These are phyloP conservation scores for Erigeron philadelphicus DNA, from an alignment of 140 eudicot genomes.

Conservation along the genomic window DNA sequence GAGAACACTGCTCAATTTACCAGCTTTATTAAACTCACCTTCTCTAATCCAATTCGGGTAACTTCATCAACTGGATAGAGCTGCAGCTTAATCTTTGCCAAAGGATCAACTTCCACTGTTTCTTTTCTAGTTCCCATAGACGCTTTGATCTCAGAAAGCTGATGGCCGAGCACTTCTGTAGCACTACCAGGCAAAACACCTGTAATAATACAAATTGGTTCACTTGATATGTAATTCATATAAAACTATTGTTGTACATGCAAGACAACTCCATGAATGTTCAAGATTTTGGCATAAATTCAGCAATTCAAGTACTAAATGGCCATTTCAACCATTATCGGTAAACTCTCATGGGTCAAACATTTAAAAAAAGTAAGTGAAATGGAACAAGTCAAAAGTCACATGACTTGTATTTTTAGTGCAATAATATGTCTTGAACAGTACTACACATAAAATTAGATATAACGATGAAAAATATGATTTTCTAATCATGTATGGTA, in stretches of 20 bases:
- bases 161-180: slow-evolving; percentile 25
- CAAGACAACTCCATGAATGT: neutral
- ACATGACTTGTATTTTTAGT: too few species aligned
- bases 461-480: too few species aligned
- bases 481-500: too few species aligned
- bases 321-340: too few species aligned
- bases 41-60: slow-evolving; percentile 58
- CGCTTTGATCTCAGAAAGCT: slow-evolving; percentile 21
- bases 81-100: slow-evolving; percentile 76
- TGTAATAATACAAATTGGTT: slow-evolving; percentile 18
- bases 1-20: neutral
- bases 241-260: slow-evolving; percentile 5
- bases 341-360: too few species aligned
- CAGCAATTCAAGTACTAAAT: neutral
- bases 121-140: slow-evolving; percentile 24
- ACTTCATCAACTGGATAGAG: slow-evolving; percentile 71
- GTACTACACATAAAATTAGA: too few species aligned
- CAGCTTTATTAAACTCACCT: slow-evolving; percentile 40
- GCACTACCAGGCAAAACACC: slow-evolving; percentile 28
- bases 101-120: slow-evolving; percentile 30
- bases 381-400: too few species aligned
- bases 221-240: slow-evolving; percentile 18
- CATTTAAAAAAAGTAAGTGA: too few species aligned
- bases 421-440: too few species aligned
- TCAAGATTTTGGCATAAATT: neutral